Percentiles rank a stretch among this genome's conserved stretches.
Evolutionary conservation across 345 rosid genomes (phyloP).

Genomic region (Euphorbia peplus): DNA sequence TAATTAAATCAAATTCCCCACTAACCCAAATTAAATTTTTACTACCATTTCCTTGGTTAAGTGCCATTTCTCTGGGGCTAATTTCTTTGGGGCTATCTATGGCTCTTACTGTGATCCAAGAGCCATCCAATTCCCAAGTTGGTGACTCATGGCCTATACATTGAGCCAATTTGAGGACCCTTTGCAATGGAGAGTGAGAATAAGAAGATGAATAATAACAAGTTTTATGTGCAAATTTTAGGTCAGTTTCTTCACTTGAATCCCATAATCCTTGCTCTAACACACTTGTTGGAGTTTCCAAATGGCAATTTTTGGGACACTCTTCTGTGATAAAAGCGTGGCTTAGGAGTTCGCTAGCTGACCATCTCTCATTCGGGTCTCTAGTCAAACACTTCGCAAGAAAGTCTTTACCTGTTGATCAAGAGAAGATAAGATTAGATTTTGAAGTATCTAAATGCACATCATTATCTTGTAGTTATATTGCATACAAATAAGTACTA

Average conservation of each 20-base stretch:
- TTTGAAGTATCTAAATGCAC: too few relatives aligned
- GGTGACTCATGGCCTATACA: background rate
- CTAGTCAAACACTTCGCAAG: conserved; percentile 46
- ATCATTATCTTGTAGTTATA: too few relatives aligned
- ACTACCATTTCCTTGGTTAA: background rate
- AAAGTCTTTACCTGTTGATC: conserved; percentile 49
- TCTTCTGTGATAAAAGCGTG: conserved; percentile 35
- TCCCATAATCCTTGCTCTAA: conserved; percentile 35
- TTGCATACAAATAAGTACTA: too few relatives aligned
- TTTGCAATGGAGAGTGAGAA: conserved; percentile 25
- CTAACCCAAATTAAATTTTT: background rate
- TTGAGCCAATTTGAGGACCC: conserved; percentile 35
- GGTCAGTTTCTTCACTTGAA: conserved; percentile 21
- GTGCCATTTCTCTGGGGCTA: background rate
- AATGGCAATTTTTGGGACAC: background rate
- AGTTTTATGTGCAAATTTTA: conserved; percentile 1
- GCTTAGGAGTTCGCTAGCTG: conserved; percentile 40
- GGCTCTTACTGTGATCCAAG: conserved; percentile 50
- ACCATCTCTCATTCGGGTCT: conserved; percentile 49
- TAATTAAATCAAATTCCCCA: conserved; percentile 10
- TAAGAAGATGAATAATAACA: too few relatives aligned
- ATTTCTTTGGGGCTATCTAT: conserved; percentile 8
- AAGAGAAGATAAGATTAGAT: too few relatives aligned
- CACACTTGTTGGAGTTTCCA: conserved; percentile 42
- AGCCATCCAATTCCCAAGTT: conserved; percentile 38